Base-by-base conservation (phyloP, 2,329 filamentous ascomycete species). In the Myotisia sp. region DNA sequence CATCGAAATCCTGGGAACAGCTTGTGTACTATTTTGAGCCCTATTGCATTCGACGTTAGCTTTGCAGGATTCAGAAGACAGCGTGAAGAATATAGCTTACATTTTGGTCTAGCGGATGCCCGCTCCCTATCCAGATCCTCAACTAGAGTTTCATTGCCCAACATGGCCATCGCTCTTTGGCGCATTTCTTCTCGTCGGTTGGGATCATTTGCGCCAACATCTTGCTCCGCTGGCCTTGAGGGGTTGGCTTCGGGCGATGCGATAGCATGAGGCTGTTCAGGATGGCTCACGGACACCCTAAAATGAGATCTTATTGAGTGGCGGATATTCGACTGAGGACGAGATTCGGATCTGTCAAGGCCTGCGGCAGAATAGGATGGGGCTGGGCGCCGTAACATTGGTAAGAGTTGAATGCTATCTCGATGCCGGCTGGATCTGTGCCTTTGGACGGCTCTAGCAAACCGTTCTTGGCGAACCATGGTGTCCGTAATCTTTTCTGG, bases 401-500 rank as follows among this genome's bases (percentile, higher is more conserved):
- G n/a, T n/a, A n/a, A n/a, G 22, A 24, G 22, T 24, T 9, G 8
- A 12, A 12, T 9, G 22, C 8, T 12, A 24, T 9, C 8, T 12
- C 22, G 8, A 8, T 9, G 12, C 8, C 8, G 22, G 19, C 20
- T 20, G 18, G 13, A 14, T 17, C 31, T 21, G 16, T 27, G 19
- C 21, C 32, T 6, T 16, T 26, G 26, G 23, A 33, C 20, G 12
- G 37, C 37, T 28, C 34, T 27, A 8, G 39, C 41, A 17, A 79
- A 70, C 10, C 79, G 68, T 56, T 93, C 85, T 24, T 81, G 71
- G 13, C 81, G 75, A 4, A 92, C 85, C 79, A 92, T 92, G 10
- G 71, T 68, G 46, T 92, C 90, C 4, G 84, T 92, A 26, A 92
- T 75, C 12, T 67, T 66, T 0, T 63, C 59, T 0, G 78, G 76